phyloP scores from a whole-genome alignment of 768 basidiomycete genomes.

The Leccinum obscurum region DNA sequence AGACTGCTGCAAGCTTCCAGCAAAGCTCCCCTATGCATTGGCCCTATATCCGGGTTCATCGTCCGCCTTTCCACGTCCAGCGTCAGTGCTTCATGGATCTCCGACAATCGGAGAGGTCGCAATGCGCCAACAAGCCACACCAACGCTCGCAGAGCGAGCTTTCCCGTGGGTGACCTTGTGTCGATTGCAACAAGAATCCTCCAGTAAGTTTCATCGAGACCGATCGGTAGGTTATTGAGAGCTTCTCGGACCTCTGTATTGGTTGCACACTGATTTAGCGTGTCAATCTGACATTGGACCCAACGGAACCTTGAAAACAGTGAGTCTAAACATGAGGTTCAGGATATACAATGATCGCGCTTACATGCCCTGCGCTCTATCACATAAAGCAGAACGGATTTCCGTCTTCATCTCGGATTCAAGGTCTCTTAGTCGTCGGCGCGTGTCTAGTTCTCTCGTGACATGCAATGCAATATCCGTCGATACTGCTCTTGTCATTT shows the following conservation, averaged over 20 bases:
- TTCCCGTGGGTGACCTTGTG: neutral
- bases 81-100: constrained; percentile 16
- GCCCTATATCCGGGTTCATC: constrained; percentile 8
- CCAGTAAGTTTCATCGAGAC: constrained; percentile 23
- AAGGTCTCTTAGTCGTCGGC: constrained; percentile 11
- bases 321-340: neutral
- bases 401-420: constrained; percentile 7
- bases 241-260: constrained; percentile 11
- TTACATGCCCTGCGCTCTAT: constrained; percentile 23
- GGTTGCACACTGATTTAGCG: constrained; percentile 11
- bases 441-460: constrained; percentile 11
- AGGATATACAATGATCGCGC: neutral
- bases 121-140: constrained; percentile 21
- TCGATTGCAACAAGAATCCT: constrained; percentile 20
- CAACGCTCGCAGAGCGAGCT: constrained; percentile 11
- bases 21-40: constrained; percentile 8
- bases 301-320: constrained; percentile 20
- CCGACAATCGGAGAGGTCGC: constrained; percentile 11
- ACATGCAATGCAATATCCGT: constrained; percentile 18
- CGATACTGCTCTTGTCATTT: neutral
- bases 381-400: constrained; percentile 6
- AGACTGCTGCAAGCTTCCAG: constrained; percentile 19
- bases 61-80: constrained; percentile 7
- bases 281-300: constrained; percentile 24
- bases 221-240: constrained; percentile 16